Percentiles rank a stretch among this genome's conserved stretches.
Conservation (phyloP, 176 grass and related monocot genomes). For the Cymbopogon citratus region DNA sequence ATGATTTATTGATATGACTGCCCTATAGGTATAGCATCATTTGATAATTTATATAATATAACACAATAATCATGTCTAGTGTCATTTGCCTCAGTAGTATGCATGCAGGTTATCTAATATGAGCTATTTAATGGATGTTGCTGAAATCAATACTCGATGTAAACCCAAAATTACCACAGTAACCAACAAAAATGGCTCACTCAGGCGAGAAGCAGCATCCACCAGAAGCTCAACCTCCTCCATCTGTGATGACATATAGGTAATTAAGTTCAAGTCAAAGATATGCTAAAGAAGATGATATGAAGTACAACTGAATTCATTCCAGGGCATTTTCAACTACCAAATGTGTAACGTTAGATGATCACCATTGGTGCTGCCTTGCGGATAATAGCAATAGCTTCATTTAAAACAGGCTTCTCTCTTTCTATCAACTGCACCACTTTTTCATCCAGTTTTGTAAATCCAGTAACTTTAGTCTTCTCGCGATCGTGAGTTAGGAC, state of each 20-base stretch:
- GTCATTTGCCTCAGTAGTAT: background rate
- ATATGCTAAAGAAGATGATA: constrained; percentile 31
- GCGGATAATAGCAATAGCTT: constrained; percentile 67
- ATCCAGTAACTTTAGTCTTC: constrained; percentile 63
- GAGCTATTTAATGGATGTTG: constrained; percentile 2
- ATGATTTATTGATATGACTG: background rate
- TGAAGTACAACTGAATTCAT: constrained; percentile 46
- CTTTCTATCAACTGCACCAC: constrained; percentile 61
- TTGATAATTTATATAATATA: constrained; percentile 21
- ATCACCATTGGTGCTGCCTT: constrained; percentile 99
- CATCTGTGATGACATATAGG: constrained; percentile 71
- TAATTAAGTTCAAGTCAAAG: constrained; percentile 49
- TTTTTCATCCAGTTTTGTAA: constrained; percentile 70
- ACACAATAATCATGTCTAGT: background rate
- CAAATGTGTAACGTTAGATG: constrained; percentile 99
- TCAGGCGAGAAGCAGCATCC: constrained; percentile 87
- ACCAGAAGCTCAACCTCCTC: constrained; percentile 89
- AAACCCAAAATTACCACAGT: constrained; percentile 88
- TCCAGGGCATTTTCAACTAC: constrained; percentile 82
- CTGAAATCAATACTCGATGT: constrained; percentile 29
- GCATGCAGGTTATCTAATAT: constrained; percentile 13
- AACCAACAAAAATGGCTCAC: constrained; percentile 99
- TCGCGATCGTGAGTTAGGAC: constrained; percentile 44
- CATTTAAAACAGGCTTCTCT: constrained; percentile 65
- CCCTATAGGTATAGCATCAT: background rate